These are phyloP conservation scores for Coemansia sp. DNA, from an alignment of 192 early-diverging fungal genomes.

Conservation along the genomic window DNA sequence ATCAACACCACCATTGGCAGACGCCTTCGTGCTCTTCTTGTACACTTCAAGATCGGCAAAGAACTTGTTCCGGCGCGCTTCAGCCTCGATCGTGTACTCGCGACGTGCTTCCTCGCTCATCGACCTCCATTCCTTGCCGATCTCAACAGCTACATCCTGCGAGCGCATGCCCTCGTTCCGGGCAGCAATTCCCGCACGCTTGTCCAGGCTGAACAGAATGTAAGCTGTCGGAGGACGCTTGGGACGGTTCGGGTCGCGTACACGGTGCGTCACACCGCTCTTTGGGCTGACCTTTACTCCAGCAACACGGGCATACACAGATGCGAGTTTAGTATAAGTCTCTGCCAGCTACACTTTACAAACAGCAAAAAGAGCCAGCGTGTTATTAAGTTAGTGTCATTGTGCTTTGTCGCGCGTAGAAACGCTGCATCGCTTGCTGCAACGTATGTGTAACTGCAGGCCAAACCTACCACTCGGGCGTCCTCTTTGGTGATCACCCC, in stretches of 20 bases:
- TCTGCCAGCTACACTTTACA: slow-evolving; percentile 24
- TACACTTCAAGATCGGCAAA: slow-evolving; percentile 9
- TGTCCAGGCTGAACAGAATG: slow-evolving; percentile 28
- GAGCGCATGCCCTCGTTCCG: slow-evolving; percentile 16
- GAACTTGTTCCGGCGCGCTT: slow-evolving; percentile 15
- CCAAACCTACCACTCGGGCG: slow-evolving; percentile 18
- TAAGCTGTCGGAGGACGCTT: slow-evolving; percentile 40
- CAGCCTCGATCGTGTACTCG: slow-evolving; percentile 19
- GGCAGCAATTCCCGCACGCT: slow-evolving; percentile 14
- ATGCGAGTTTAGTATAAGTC: slow-evolving; percentile 18
- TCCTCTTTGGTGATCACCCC: background rate
- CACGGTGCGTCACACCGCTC: background rate
- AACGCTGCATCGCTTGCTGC: background rate
- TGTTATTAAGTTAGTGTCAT: background rate
- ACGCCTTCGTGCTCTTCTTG: slow-evolving; percentile 10
- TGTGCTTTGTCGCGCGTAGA: background rate
- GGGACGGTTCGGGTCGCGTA: slow-evolving; percentile 37
- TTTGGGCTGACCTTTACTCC: background rate
- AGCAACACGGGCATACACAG: slow-evolving; percentile 19
- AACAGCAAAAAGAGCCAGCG: background rate
- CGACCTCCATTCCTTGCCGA: slow-evolving; percentile 31
- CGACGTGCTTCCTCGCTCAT: slow-evolving; percentile 13
- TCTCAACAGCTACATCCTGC: slow-evolving; percentile 20
- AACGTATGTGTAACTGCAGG: background rate
- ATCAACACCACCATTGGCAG: background rate